Conservation (phyloP, 805 yeast species). For the Ogataea siamensis region DNA sequence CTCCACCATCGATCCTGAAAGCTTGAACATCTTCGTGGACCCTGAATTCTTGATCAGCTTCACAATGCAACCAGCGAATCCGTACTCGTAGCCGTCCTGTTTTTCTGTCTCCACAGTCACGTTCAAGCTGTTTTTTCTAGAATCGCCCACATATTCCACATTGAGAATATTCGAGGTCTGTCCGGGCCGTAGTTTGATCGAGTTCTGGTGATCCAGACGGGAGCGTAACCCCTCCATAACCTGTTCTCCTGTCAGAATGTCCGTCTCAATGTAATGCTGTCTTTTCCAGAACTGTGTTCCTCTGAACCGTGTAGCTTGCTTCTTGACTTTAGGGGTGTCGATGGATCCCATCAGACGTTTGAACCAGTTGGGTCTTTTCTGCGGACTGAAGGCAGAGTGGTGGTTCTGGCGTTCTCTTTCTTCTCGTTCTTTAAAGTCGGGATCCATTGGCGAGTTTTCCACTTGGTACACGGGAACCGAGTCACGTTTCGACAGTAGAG, state of each 20-base stretch:
- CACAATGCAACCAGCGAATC: constrained; percentile 34
- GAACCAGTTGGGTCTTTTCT: constrained; percentile 16
- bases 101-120: constrained; percentile 26
- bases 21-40: constrained; percentile 16
- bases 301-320: background rate
- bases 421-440: constrained; percentile 16
- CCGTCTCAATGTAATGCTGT: constrained; percentile 5
- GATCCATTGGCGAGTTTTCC: constrained; percentile 31
- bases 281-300: constrained; percentile 4
- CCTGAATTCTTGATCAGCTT: constrained; percentile 26
- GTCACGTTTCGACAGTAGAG: constrained; percentile 13
- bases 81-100: constrained; percentile 32
- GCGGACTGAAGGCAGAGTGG: background rate
- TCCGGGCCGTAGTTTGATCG: constrained; percentile 6
- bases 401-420: constrained; percentile 6
- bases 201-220: constrained; percentile 9
- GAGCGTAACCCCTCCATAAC: constrained; percentile 4
- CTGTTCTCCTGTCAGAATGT: constrained; percentile 5
- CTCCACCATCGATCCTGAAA: constrained; percentile 23
- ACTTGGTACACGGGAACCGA: constrained; percentile 14
- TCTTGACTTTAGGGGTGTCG: background rate
- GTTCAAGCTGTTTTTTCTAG: constrained; percentile 11
- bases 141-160: constrained; percentile 14
- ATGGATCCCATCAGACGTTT: constrained; percentile 9
- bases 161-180: constrained; percentile 3